A percentile compares a stretch with the other conserved stretches of the same genome.
Conservation (phyloP, 768 basidiomycete species). For the Leccinum rimulosum region DNA sequence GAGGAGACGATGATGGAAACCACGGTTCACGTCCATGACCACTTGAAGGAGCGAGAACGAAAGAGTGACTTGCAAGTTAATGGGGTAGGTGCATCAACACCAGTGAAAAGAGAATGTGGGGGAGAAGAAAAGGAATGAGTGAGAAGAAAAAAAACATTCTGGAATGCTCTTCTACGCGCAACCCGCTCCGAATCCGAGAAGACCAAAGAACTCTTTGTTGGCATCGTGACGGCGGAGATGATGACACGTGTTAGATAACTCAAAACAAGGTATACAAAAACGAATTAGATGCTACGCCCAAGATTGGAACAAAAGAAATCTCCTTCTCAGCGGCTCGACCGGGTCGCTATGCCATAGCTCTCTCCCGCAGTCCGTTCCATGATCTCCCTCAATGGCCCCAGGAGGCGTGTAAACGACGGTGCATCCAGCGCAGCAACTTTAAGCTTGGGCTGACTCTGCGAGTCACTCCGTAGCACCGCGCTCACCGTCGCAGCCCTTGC, state of each 20-base stretch:
- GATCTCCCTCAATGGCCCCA: constrained; percentile 89
- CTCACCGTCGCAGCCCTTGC: constrained; percentile 98
- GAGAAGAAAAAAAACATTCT: background rate
- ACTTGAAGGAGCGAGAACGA: constrained; percentile 18
- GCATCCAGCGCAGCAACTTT: constrained; percentile 94
- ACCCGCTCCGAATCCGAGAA: background rate
- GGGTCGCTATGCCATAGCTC: constrained; percentile 47
- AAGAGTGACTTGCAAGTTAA: constrained; percentile 21
- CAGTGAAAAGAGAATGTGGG: background rate
- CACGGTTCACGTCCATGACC: constrained; percentile 21
- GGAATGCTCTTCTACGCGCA: background rate
- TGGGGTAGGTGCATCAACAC: constrained; percentile 9
- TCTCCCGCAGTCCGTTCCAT: constrained; percentile 91
- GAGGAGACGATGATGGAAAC: constrained; percentile 17
- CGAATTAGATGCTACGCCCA: background rate
- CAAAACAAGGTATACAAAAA: constrained; percentile 7
- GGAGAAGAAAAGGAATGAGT: background rate
- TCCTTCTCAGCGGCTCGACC: constrained; percentile 31
- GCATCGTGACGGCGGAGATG: constrained; percentile 29
- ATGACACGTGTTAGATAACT: background rate
- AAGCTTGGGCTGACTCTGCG: constrained; percentile 55
- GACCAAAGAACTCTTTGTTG: constrained; percentile 14
- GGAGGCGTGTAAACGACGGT: constrained; percentile 87
- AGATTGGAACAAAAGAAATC: background rate
- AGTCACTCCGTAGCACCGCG: constrained; percentile 50